These are phyloP conservation scores for Apodospora peruviana DNA, from an alignment of 495 filamentous ascomycete species.

Conservation along the genomic window DNA sequence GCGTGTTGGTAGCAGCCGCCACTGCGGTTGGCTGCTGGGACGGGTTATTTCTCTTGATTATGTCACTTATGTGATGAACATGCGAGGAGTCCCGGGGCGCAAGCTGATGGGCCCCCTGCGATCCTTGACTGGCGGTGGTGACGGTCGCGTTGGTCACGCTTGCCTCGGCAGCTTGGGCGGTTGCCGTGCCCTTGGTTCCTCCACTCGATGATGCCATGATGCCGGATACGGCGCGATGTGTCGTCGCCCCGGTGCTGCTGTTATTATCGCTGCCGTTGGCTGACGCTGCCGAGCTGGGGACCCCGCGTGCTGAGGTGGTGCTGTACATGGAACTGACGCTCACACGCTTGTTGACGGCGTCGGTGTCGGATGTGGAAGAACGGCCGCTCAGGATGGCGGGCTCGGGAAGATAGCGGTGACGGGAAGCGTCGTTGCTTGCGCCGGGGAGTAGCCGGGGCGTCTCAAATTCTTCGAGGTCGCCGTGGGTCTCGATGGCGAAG, in stretches of 20 bases:
- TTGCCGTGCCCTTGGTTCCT: slow-evolving; percentile 25
- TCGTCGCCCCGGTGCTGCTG: slow-evolving; percentile 20
- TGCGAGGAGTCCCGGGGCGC: slow-evolving; percentile 35
- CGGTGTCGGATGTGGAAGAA: slow-evolving; percentile 28
- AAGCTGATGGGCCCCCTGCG: slow-evolving; percentile 36
- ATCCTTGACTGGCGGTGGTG: slow-evolving; percentile 42
- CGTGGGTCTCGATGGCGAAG: slow-evolving; percentile 17
- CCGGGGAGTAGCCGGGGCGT: slow-evolving; percentile 35
- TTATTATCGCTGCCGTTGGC: slow-evolving; percentile 36
- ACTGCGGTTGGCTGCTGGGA: slow-evolving; percentile 6
- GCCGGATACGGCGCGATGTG: slow-evolving; percentile 23
- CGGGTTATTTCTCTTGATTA: slow-evolving; percentile 16
- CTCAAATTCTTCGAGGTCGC: slow-evolving; percentile 30
- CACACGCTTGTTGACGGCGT: slow-evolving; percentile 56
- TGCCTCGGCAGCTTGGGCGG: slow-evolving; percentile 42
- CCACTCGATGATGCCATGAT: slow-evolving; percentile 30
- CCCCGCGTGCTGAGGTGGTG: slow-evolving; percentile 47
- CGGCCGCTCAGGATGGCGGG: slow-evolving; percentile 36
- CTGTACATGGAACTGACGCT: slow-evolving; percentile 64
- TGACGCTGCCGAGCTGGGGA: slow-evolving; percentile 37
- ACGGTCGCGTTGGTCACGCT: slow-evolving; percentile 49
- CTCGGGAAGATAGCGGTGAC: slow-evolving; percentile 37
- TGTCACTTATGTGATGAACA: slow-evolving; percentile 29
- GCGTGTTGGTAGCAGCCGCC: slow-evolving; percentile 3
- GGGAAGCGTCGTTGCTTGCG: slow-evolving; percentile 16